Conservation (phyloP, 225 moss, liverwort and hornwort species). For the Climacium dendroides region DNA sequence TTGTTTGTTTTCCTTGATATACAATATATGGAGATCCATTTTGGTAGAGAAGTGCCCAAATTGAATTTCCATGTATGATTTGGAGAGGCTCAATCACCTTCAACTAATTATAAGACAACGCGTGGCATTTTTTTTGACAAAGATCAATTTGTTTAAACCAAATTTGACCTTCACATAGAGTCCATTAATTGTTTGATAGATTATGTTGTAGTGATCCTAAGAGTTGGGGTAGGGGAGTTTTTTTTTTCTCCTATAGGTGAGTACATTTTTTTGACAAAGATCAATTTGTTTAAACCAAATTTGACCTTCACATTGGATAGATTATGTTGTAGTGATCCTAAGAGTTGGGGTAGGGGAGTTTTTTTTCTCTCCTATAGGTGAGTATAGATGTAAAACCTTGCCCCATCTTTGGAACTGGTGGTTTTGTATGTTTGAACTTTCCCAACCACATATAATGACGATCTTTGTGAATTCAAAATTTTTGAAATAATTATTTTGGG, state of each 20-base stretch:
- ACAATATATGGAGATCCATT: no score
- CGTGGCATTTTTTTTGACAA: background rate
- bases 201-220: no score
- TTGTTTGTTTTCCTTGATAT: no score
- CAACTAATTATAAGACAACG: background rate
- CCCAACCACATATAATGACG: background rate
- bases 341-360: fast-evolving
- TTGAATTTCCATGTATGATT: background rate
- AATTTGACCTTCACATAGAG: no score
- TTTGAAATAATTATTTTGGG: no score
- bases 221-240: no score
- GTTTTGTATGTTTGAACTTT: background rate
- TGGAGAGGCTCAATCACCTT: fast-evolving
- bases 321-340: background rate
- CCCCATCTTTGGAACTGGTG: background rate
- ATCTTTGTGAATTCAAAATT: background rate
- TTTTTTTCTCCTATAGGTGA: no score
- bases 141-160: no score
- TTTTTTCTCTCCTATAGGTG: background rate
- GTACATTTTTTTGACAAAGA: no score
- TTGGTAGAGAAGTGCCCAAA: fast-evolving
- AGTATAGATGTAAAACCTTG: background rate
- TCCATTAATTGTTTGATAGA: no score
- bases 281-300: no score
- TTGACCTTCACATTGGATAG: background rate